Evolutionary conservation across 2,329 filamentous ascomycete species (phyloP), one percentile per base, ranked within the genome.

Genomic region (Trichoderma sp.): DNA sequence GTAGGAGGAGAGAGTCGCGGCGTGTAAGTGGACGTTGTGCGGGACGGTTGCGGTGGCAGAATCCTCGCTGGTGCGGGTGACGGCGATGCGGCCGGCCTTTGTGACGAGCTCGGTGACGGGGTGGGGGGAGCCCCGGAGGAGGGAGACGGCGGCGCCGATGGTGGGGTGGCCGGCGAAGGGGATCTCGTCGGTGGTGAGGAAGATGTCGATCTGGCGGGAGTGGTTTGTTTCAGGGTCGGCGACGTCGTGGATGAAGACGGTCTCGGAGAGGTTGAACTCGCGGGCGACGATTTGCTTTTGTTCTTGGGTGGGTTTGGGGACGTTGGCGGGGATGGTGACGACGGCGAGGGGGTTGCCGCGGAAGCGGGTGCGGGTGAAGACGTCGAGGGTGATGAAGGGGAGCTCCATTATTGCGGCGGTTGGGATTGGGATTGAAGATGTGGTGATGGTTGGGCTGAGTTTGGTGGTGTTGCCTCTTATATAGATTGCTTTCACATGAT

Each of bases 241-340:
- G 62, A 78, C 73, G 63, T 86, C 84, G 79, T 91, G 87, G 39
- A 91, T 79, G 76, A 91, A 91, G 61, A 90, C 87, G 0, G 88
- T 91, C 79, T 90, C 88, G 65, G 87, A 89, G 75, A 89, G 86
- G 79, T 89, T 89, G 81, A 91, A 91, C 79, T 91, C 89, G 70
- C 83, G 82, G 57, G 89, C 88, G 73, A 91, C 86, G 73, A 80
- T 77, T 76, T 89, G 88, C 76, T 91, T 91, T 76, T 85, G 83
- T 2, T 81, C 77, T 75, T 88, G 85, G 2, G 83, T 82, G 26
- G 90, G 80, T 15, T 76, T 75, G n/a, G 79, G 79, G 28, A 76
- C 74, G 20, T 77, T 71, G 13, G 81, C 73, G 3, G 87, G 87
- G 73, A 91, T 81, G 62, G 84, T 82, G 73, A 91, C 85, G 28